These are phyloP conservation scores for Yamadazyma sp. DNA, from an alignment of 1,139 yeast species.

Conservation along the genomic window DNA sequence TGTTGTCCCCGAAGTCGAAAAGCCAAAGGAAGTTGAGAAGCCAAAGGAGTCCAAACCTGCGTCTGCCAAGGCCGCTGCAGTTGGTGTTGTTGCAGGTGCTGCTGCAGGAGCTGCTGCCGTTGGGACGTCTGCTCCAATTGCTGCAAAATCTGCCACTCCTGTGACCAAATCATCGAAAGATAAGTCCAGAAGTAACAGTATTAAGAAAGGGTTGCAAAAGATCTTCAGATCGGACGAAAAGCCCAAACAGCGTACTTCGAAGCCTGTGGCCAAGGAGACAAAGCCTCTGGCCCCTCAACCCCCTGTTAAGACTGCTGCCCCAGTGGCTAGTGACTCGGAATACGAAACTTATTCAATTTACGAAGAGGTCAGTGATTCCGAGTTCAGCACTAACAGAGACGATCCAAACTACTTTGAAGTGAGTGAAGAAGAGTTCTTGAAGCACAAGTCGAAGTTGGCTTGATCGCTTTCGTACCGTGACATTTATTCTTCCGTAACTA, in stretches of 20 bases:
- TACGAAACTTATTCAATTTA: constrained; percentile 44
- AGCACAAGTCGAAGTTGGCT: constrained; percentile 19
- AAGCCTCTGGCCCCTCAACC: not conserved
- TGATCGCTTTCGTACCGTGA: not conserved
- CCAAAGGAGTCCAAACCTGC: constrained; percentile 10
- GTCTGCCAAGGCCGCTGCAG: constrained; percentile 2
- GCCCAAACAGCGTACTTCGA: constrained; percentile 5
- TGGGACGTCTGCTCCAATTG: constrained; percentile 10
- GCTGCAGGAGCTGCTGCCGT: constrained; percentile 13
- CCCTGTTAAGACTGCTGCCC: constrained; percentile 12
- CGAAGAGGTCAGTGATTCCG: constrained; percentile 52
- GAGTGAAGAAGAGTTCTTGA: constrained; percentile 34
- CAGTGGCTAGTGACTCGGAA: constrained; percentile 19
- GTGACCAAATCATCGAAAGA: constrained; percentile 6
- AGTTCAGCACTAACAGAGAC: constrained; percentile 42
- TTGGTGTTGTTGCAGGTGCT: constrained; percentile 1
- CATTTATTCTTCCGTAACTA: not conserved
- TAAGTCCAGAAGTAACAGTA: constrained; percentile 14
- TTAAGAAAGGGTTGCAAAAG: constrained; percentile 14
- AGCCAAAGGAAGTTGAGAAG: no score
- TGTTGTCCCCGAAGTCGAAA: no score
- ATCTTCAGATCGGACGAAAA: constrained; percentile 8
- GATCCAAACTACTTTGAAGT: constrained; percentile 55
- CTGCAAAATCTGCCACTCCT: constrained; percentile 1
- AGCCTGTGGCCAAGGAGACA: constrained; percentile 8